Base-by-base conservation (phyloP, 129 eudicot genomes). In the Flaveria sonorensis region DNA sequence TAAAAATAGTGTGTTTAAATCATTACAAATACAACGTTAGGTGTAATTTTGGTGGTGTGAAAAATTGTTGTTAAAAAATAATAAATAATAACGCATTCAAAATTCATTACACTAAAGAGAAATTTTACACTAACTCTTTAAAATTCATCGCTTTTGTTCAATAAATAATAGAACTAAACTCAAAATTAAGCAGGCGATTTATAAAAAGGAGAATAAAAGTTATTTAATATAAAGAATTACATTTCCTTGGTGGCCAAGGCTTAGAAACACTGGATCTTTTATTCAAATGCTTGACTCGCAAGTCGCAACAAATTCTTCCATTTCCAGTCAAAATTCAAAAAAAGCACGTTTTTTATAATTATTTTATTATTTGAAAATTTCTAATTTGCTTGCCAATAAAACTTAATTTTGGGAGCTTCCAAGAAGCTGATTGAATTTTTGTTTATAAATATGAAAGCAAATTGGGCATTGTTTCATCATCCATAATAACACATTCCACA, bases 361-460 rank as follows among this genome's bases (percentile, higher is more conserved):
- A 36, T 36, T 36, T 36, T 3, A 13, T 15, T 50, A 13, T 16
- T 19, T 56, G 28, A 56, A 24, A 19, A 19, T 18, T 19, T 56
- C 20, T n/a, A 19, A 1, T 36, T 36, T 18, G 18, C 28, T n/a
- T 21, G 68, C 68, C 42, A 62, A 62, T 18, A 62, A 62, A 26
- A 62, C 43, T 3, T 36, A 0, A 14, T 15, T 16, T 53, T 0
- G 40, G 67, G 5, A 30, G 32, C 46, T 64, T 64, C 28, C 28
- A 19, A 50, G 59, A 59, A 43, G 48, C 23, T 74, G 18, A 1
- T 10, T 30, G 14, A 48, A 59, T 7, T 39, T 14, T 40, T 40
- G 78, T 61, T 39, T 74, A 74, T 74, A 74, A 43, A 74, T 60
- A 61, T 74, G 43, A 18, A 28, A 74, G 15, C 13, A 39, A 45